Evolutionary conservation across 2,329 filamentous ascomycete genomes (phyloP), one percentile per base, ranked within the genome.

Genomic region (Cladosporium austrohemisphaericum): DNA sequence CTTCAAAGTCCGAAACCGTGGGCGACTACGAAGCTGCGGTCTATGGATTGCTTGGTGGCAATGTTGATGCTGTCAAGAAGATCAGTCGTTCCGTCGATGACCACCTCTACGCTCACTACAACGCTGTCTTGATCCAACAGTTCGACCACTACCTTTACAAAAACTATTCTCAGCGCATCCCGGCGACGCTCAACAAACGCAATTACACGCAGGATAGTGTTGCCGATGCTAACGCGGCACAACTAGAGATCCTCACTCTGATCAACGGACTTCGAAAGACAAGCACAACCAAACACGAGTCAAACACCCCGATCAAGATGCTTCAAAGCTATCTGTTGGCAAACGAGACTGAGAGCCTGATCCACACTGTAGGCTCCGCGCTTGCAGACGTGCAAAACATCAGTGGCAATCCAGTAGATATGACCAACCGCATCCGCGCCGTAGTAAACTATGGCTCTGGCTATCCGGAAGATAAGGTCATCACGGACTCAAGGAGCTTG

Each of bases 1-100:
- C 87, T 44, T 83, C 85, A 18, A 71, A 69, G 40, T 81, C 86
- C 43, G 81, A 83, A 2, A 81, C 81, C 20, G 79, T 79, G 1
- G 84, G 87, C 58, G 80, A 86, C 44, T 92, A 90, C 61, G 90
- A 98, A 69, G 81, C 84, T 49, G 93, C 92, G 14, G 89, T 95
- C 0, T 96, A 95, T 64, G 92, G 89, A 22, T 71, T 96, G 10
- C 76, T 98, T n/a, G 85, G 86, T 33, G 93, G 93, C 41, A 89
- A 96, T 62, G 78, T 90, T 41, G 72, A 79, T 29, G 87, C 85
- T 44, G 88, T 94, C 9, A 83, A 88, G 62, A 80, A 81, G 56
- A 82, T 92, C 31, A 90, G 88, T 64, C 76, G 79, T 43, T 82
- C 78, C 18, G 94, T 90, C 85, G 88, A 95, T 57, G 92, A 97